Base-by-base conservation (phyloP, 2,329 filamentous ascomycete genomes). In the Calonectria leucothoes region DNA sequence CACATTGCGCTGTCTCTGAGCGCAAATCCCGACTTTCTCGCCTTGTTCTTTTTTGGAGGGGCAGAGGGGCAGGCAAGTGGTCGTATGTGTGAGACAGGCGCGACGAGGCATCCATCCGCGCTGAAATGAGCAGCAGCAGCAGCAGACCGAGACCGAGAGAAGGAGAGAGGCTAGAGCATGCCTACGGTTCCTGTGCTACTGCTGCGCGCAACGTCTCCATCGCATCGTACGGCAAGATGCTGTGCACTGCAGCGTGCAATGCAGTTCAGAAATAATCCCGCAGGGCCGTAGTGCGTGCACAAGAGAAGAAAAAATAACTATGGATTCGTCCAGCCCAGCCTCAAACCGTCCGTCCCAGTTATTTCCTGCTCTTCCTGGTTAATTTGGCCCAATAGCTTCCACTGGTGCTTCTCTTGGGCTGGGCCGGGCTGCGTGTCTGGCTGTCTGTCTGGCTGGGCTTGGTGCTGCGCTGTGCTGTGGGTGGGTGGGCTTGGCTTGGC, bases 231-330 rank as follows among this genome's bases (percentile, higher is more conserved):
- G 35, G 65, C 33, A 66, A 37, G 3, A 48, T 52, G 29, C 57
- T 29, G 31, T 72, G 59, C 70, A 72, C 65, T 65, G 57, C 70
- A 69, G 48, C 57, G 65, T 69, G 70, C 64, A 72, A 33, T 64
- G 29, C n/a, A 20, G 63, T 51, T 49, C 55, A 65, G 48, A 72
- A 68, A 68, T 73, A 73, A 73, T 73, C 71, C 71, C 71, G 52
- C 71, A 73, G 51, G 42, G 35, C 49, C 33, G 55, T 61, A 61
- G 35, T 61, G 55, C 55, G 35, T 61, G 55, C 55, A 61, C 55
- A 61, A 61, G n/a, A n/a, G n/a, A n/a, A 61, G 39, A 45, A 45
- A 45, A 61, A 29, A 29, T 37, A 61, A 31, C 25, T 10, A 35
- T 35, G 55, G 55, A 59, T 59, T 59, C 23, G 23, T 61, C 55